phyloP scores from a whole-genome alignment of 441 rosid species.

The Gossypium aridum region DNA sequence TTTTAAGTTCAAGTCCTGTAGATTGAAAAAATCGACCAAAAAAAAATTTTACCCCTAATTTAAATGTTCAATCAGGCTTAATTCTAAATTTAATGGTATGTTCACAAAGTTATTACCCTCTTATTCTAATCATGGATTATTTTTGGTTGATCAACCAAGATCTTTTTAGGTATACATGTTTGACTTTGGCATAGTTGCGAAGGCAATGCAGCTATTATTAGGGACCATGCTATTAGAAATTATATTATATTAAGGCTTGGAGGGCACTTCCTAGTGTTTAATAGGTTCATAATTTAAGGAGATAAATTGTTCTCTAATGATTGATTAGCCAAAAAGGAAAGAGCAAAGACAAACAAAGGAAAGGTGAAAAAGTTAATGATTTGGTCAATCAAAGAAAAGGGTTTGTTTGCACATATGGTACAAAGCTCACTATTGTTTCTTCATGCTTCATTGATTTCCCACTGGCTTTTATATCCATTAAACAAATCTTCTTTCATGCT shows the following conservation, averaged over 20 bases:
- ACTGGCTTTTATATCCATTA: not conserved
- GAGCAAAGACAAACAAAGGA: not conserved
- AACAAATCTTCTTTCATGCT: not conserved
- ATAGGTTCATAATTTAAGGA: not conserved
- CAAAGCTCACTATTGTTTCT: not conserved
- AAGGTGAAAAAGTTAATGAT: not conserved
- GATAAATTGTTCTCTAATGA: not conserved
- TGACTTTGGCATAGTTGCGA: not conserved
- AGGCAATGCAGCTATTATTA: not conserved
- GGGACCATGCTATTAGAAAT: not conserved
- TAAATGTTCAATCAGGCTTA: too few relatives aligned
- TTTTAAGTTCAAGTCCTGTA: too few relatives aligned
- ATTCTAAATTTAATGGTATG: too few relatives aligned
- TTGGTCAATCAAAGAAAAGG: not conserved
- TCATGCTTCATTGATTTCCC: not conserved
- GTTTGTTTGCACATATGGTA: not conserved
- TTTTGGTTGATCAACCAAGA: not conserved
- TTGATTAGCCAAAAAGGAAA: constrained; percentile 4
- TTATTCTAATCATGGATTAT: not conserved
- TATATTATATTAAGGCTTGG: not conserved
- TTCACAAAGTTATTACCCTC: not conserved
- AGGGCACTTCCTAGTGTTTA: not conserved
- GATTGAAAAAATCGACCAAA: too few relatives aligned
- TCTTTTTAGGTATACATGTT: not conserved
- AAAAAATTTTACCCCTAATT: too few relatives aligned